These are phyloP conservation scores for Rhizophagus clarus DNA, from an alignment of 192 early-diverging fungal species.

Conservation along the genomic window DNA sequence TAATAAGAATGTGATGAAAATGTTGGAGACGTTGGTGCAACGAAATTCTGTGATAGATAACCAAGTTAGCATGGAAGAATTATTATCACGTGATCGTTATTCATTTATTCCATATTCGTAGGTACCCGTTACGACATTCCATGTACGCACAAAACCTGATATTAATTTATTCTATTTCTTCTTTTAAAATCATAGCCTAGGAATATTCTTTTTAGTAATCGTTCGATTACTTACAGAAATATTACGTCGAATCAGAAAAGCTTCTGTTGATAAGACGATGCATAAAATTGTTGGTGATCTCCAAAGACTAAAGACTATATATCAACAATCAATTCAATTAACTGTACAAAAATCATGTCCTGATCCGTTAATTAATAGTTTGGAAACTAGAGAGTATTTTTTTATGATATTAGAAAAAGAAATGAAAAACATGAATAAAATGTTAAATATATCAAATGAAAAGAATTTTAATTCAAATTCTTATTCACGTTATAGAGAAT, in stretches of 20 bases:
- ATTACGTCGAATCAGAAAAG: conserved; percentile 38
- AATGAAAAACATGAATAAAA: conserved; percentile 5
- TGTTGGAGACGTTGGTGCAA: not conserved
- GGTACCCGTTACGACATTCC: no score
- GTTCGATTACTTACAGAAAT: conserved; percentile 41
- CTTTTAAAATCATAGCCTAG: not conserved
- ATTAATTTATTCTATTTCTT: no score
- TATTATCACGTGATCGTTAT: not conserved
- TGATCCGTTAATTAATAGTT: conserved; percentile 1
- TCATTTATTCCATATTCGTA: no score
- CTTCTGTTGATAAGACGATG: conserved; percentile 20
- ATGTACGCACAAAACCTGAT: no score
- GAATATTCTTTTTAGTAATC: conserved; percentile 37
- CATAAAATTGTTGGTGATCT: not conserved
- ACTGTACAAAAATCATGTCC: conserved; percentile 12
- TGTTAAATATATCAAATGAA: not conserved
- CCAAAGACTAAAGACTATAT: no score
- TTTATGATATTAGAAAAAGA: conserved; percentile 29
- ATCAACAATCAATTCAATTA: not conserved
- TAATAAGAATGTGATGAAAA: not conserved
- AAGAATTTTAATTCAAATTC: no score
- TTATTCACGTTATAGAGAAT: no score
- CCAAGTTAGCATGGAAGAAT: not conserved
- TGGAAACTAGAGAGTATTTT: not conserved
- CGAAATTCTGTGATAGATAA: conserved; percentile 20